Evolutionary conservation across 306 rosid species (phyloP), one percentile per base, ranked within the genome.

Genomic region (peach (Prunus persica)): DNA sequence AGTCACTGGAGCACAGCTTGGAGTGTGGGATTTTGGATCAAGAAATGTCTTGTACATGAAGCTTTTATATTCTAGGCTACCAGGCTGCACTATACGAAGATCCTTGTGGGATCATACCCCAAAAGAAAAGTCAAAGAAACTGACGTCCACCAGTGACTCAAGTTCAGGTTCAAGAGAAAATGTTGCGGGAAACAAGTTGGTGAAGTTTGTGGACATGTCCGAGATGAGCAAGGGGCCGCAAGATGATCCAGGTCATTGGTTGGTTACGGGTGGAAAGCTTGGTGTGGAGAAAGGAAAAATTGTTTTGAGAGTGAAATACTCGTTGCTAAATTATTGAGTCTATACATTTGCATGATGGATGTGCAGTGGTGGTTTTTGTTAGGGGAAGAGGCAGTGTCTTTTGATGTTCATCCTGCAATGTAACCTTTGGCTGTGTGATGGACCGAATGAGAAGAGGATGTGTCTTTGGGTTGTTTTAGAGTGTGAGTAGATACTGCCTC

Each of bases 21-120:
- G 97, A 69, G 97, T 92, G 72, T 92, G 96, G 97, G 92, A 90
- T 83, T 92, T 92, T 2, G 97, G 97, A 43, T 82, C 96, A 2
- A 77, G 90, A 74, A 89, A 89, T 63, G 96, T 92, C 5, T 49
- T 92, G 85, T 92, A 81, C 86, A 90, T 92, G 96, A 92, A 92
- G 76, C 90, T 92, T 51, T 82, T 90, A 62, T 92, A 87, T 84
- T 92, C 92, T 49, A 81, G 82, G 85, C 65, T 92, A 65, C 97
- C 96, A 0, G 89, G 96, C 60, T 90, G 96, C 82, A 92, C 96
- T 1, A 74, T 92, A 54, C 82, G 92, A 32, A 79, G 97, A 88
- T 88, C 96, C 1, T 72, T 88, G 78, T 92, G 97, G 97, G 97
- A 92, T 74, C 92, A 92, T 51, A 62, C 41, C 51, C 89, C 79